Base-by-base conservation (phyloP, 202 grass and related monocot species). In the Tripidium arundinaceum region DNA sequence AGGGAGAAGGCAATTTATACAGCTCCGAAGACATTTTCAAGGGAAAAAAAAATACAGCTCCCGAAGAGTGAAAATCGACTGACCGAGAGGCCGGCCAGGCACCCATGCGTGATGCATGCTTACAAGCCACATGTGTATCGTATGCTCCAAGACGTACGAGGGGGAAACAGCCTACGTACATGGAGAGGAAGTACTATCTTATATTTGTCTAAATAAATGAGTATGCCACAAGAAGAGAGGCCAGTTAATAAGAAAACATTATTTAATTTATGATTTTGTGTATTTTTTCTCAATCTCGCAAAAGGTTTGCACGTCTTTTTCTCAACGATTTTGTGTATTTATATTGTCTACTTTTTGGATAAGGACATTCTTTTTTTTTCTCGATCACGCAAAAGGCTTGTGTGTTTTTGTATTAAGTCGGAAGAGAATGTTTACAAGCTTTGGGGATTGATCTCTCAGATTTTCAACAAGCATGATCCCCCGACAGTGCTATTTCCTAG, bases 1-100 rank as follows among this genome's bases (percentile, higher is more conserved):
- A 41, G 9, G 9, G 47, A 68, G 73, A 27, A 38, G 57, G 27
- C 0, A 78, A 78, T 78, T 65, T 83, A 83, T 77, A 43, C 33
- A 31, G 1, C 27, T 12, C 21, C 6, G 2, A n/a, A n/a, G n/a
- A n/a, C n/a, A n/a, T n/a, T n/a, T n/a, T n/a, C n/a, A n/a, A n/a
- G n/a, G n/a, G n/a, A n/a, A n/a, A n/a, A n/a, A n/a, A n/a, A n/a
- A n/a, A n/a, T n/a, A n/a, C n/a, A n/a, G n/a, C n/a, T n/a, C n/a
- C n/a, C n/a, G n/a, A 19, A 50, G 72, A 4, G 7, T 83, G 22
- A 63, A 52, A 54, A 14, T 75, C 62, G 33, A 74, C 57, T 81
- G 52, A 83, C 33, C 50, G 0, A 1, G 7, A 13, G 43, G 43
- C 43, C 43, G 4, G 14, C 43, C 42, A 46, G 13, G 0, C 47